phyloP scores from a whole-genome alignment of 2,329 filamentous ascomycete species.

The Xylariales sp. region DNA sequence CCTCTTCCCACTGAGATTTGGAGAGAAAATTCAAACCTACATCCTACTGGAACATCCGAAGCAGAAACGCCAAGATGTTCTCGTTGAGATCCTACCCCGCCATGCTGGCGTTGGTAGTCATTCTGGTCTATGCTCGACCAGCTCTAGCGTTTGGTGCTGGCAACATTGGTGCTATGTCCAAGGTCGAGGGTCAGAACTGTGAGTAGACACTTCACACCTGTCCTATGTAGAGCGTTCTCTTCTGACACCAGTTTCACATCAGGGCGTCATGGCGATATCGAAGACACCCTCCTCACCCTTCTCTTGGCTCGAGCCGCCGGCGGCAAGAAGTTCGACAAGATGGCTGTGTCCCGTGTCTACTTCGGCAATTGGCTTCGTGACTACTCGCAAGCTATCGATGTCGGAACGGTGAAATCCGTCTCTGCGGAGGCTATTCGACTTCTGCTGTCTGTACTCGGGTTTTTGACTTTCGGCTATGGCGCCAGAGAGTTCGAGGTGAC shows the following conservation, averaged over 20 bases:
- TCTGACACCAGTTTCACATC: background rate
- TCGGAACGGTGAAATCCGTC: constrained; percentile 86
- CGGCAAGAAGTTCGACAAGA: constrained; percentile 80
- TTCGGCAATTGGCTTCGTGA: constrained; percentile 95
- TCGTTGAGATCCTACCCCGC: constrained; percentile 43
- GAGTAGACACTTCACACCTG: no score
- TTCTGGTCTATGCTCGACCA: constrained; percentile 64
- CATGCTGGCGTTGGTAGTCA: constrained; percentile 51
- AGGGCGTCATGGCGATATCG: constrained; percentile 88
- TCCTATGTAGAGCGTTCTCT: no score
- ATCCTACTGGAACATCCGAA: constrained; percentile 6
- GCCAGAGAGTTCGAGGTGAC: constrained; percentile 85
- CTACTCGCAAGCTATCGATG: constrained; percentile 91
- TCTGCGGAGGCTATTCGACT: constrained; percentile 88
- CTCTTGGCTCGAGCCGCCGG: constrained; percentile 49
- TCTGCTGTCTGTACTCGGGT: constrained; percentile 81
- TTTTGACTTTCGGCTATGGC: constrained; percentile 81
- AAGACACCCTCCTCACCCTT: constrained; percentile 78
- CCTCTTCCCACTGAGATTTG: no score
- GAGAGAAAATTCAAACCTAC: background rate
- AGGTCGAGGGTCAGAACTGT: constrained; percentile 81
- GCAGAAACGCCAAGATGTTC: constrained; percentile 40
- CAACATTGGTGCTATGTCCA: constrained; percentile 78
- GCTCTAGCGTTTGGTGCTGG: constrained; percentile 79
- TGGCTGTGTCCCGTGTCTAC: constrained; percentile 84